phyloP scores from a whole-genome alignment of 371 early-diverging fungal genomes.

The Vairimorpha ceranae region DNA sequence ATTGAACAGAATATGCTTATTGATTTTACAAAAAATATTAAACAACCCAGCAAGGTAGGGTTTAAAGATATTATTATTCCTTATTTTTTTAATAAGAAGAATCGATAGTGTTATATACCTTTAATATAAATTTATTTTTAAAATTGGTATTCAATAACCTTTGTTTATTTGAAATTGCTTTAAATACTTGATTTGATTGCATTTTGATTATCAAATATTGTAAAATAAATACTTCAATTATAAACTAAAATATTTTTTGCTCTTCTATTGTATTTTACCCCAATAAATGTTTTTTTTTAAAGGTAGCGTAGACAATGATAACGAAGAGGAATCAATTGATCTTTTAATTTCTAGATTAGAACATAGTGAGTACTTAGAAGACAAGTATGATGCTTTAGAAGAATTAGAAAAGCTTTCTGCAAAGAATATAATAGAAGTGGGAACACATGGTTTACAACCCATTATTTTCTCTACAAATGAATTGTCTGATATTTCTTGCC shows the following conservation, averaged over 20 bases:
- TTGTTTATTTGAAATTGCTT: too few species aligned
- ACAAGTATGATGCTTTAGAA: constrained; percentile 18
- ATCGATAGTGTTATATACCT: too few species aligned
- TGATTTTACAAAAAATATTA: constrained; percentile 48
- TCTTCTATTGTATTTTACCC: background rate
- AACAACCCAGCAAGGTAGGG: constrained; percentile 7
- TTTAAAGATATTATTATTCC: constrained; percentile 26
- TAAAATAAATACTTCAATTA: background rate
- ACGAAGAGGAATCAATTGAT: constrained; percentile 5
- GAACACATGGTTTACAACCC: background rate
- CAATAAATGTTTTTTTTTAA: constrained; percentile 32
- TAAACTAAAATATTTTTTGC: background rate
- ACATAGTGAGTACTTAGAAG: constrained; percentile 18
- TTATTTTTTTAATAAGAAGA: background rate
- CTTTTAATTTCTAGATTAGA: constrained; percentile 7
- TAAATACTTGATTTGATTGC: too few species aligned
- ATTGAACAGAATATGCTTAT: constrained; percentile 52
- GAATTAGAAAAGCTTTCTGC: constrained; percentile 4
- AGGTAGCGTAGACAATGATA: background rate
- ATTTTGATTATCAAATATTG: too few species aligned
- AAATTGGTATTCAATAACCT: too few species aligned
- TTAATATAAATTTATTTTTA: too few species aligned
- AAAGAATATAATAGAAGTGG: constrained; percentile 5
- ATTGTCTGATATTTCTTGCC: constrained; percentile 14
- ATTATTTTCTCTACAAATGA: constrained; percentile 22